Conservation (phyloP, 2,329 filamentous ascomycete species). For the Trichoderma aggressivum region DNA sequence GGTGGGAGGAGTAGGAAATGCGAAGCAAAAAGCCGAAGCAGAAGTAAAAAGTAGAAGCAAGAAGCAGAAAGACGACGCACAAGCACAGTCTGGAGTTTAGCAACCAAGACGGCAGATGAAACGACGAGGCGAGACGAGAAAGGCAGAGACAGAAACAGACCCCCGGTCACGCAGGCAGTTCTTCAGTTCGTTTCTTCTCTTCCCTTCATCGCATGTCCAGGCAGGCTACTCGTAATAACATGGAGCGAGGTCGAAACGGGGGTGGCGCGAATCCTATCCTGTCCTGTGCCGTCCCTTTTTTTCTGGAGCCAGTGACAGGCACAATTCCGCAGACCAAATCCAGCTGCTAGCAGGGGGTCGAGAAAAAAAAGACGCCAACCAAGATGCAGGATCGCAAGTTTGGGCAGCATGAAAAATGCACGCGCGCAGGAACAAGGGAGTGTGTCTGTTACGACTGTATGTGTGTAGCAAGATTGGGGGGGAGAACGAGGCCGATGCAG, state of each 20-base stretch:
- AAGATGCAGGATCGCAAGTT: neutral
- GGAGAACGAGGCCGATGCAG: neutral
- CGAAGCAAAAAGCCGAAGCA: neutral
- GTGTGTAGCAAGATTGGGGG: neutral
- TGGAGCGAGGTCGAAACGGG: constrained; percentile 10
- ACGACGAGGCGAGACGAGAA: neutral
- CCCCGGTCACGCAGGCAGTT: neutral
- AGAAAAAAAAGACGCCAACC: neutral
- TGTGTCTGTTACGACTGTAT: neutral
- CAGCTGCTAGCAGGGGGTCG: neutral
- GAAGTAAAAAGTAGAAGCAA: neutral
- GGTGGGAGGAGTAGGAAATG: neutral
- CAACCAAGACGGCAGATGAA: neutral
- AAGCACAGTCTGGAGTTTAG: neutral
- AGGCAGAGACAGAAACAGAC: neutral
- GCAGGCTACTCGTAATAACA: neutral
- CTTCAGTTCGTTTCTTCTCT: neutral
- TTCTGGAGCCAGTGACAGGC: constrained; percentile 14
- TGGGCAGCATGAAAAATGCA: neutral
- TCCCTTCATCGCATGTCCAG: neutral
- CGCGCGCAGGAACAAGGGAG: neutral
- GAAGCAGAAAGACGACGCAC: neutral
- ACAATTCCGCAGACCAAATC: neutral
- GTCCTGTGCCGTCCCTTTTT: neutral
- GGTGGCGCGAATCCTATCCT: constrained; percentile 1